Percentiles rank a stretch among this genome's conserved stretches.
phyloP scores from a whole-genome alignment of 1,284 basidiomycete genomes.

The Boletellus sp. region DNA sequence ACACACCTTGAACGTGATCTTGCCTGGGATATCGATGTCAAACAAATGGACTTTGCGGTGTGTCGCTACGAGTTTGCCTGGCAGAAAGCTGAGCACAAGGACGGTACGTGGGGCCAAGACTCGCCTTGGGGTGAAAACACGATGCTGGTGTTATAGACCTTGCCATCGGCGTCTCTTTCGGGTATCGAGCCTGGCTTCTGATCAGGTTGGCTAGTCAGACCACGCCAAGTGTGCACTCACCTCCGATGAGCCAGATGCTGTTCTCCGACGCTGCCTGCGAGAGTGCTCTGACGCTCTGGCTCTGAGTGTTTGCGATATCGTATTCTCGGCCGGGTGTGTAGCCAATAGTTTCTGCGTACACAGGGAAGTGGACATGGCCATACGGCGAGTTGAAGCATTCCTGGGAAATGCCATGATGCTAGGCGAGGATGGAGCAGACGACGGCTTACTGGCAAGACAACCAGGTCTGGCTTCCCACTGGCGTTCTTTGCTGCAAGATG shows the following conservation, averaged over 20 bases:
- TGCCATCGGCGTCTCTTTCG: slow-evolving; percentile 67
- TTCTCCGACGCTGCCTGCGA: slow-evolving; percentile 79
- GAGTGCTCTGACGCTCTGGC: slow-evolving; percentile 82
- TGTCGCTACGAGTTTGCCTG: slow-evolving; percentile 81
- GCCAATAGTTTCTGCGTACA: slow-evolving; percentile 80
- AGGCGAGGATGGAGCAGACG: background rate
- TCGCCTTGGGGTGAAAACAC: slow-evolving; percentile 85
- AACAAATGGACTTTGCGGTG: slow-evolving; percentile 97
- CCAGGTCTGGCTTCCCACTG: slow-evolving; percentile 64
- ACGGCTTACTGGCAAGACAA: slow-evolving; percentile 79
- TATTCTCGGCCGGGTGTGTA: slow-evolving; percentile 56
- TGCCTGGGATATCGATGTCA: slow-evolving; percentile 96
- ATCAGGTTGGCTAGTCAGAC: background rate
- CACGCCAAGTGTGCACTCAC: slow-evolving; percentile 38
- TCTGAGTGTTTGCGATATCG: slow-evolving; percentile 54
- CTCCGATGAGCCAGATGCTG: slow-evolving; percentile 89
- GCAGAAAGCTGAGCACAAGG: slow-evolving; percentile 1
- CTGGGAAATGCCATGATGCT: slow-evolving; percentile 36
- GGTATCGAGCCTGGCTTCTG: slow-evolving; percentile 76
- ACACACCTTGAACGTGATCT: slow-evolving; percentile 90
- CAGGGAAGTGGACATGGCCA: slow-evolving; percentile 80
- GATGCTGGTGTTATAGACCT: slow-evolving; percentile 90
- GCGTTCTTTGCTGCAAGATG: slow-evolving; percentile 57
- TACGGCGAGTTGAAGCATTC: slow-evolving; percentile 99
- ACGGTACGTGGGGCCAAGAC: slow-evolving; percentile 6